phyloP scores from a whole-genome alignment of 2,329 filamentous ascomycete species.

The Colletotrichum sojae region DNA sequence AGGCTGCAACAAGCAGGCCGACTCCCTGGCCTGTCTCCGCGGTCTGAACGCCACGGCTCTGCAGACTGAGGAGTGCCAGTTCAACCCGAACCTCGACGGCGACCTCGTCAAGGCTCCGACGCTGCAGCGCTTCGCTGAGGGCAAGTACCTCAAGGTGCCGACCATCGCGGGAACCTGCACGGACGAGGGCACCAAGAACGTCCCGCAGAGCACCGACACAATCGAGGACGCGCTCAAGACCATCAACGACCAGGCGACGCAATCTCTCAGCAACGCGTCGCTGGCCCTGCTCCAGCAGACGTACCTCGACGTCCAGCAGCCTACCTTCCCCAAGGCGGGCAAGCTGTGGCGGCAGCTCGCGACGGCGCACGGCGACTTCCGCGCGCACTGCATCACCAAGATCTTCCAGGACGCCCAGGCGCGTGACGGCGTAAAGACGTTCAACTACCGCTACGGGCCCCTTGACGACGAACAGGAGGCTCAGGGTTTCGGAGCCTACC shows the following conservation, averaged over 20 bases:
- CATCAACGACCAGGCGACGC: constrained; percentile 54
- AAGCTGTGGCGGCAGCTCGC: constrained; percentile 55
- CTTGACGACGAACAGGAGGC: constrained; percentile 68
- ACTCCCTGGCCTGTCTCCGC: constrained; percentile 61
- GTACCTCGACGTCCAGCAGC: constrained; percentile 53
- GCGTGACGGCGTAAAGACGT: constrained; percentile 58
- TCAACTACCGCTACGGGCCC: constrained; percentile 80
- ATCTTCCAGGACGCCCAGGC: constrained; percentile 48
- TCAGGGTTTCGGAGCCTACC: constrained; percentile 73
- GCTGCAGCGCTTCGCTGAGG: constrained; percentile 62
- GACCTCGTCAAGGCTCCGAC: constrained; percentile 65
- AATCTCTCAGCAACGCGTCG: constrained; percentile 49
- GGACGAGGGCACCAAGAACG: constrained; percentile 56
- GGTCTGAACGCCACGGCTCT: constrained; percentile 39
- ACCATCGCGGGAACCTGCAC: constrained; percentile 60
- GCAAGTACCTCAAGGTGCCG: constrained; percentile 68
- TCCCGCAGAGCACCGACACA: constrained; percentile 48
- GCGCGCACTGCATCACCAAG: constrained; percentile 54
- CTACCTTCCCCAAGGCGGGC: constrained; percentile 49
- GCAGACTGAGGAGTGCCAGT: constrained; percentile 44
- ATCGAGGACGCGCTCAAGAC: constrained; percentile 50
- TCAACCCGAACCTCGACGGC: constrained; percentile 64
- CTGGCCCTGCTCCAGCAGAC: constrained; percentile 50
- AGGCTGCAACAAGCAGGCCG: constrained; percentile 57
- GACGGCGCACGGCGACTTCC: constrained; percentile 52